Evolutionary conservation across 495 filamentous ascomycete species (phyloP).

Genomic region (Emericellopsis terricola): DNA sequence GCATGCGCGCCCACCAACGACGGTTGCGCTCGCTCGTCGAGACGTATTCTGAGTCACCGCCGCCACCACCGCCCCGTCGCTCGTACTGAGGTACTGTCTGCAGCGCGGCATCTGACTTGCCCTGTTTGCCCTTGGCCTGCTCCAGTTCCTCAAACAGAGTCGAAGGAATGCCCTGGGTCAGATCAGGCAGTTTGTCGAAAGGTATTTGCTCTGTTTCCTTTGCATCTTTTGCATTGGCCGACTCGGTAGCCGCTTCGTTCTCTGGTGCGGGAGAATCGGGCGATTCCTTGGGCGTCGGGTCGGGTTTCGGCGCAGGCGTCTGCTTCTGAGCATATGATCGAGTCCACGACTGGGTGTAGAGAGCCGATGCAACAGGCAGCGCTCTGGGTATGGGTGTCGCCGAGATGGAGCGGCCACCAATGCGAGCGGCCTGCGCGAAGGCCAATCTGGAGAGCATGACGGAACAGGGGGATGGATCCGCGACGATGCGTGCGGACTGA

Average conservation of each 20-base stretch:
- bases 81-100: constrained; percentile 38
- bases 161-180: constrained; percentile 82
- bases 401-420: no score
- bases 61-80: constrained; percentile 28
- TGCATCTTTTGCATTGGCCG: background rate
- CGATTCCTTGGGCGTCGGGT: background rate
- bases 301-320: background rate
- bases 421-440: no score
- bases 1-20: constrained; percentile 32
- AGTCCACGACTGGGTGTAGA: no score
- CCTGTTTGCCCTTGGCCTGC: background rate
- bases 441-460: no score
- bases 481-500: no score
- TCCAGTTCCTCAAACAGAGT: constrained; percentile 52
- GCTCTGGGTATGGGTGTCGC: no score
- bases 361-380: no score
- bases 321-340: background rate
- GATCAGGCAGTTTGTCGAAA: constrained; percentile 54
- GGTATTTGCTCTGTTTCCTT: constrained; percentile 4
- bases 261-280: background rate
- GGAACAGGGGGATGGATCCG: no score
- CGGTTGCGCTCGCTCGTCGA: constrained; percentile 75
- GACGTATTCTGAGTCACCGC: constrained; percentile 42
- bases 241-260: background rate
- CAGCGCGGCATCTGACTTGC: constrained; percentile 23